A percentile compares a stretch with the other conserved stretches of the same genome.
phyloP scores from a whole-genome alignment of 345 rosid species.

The Lepidium didymum region DNA sequence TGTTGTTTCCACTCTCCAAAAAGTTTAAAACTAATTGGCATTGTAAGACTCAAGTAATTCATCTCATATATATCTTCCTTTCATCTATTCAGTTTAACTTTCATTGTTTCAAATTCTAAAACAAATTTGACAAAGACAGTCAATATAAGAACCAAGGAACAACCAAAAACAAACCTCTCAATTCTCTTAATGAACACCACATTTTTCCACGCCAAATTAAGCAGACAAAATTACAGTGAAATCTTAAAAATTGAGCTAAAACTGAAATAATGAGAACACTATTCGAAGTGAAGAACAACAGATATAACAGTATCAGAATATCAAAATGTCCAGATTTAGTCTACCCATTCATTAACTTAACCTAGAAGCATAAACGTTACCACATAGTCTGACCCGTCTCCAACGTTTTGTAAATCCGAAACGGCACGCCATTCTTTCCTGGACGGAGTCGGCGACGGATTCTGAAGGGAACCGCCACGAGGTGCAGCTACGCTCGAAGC shows the following conservation, averaged over 20 bases:
- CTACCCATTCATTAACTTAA: not conserved
- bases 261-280: not conserved
- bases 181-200: not conserved
- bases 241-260: too few relatives aligned
- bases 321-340: not conserved
- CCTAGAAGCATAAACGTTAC: constrained; percentile 10
- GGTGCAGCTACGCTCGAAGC: constrained; percentile 54
- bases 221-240: too few relatives aligned
- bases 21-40: not conserved
- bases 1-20: not conserved
- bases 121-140: not conserved
- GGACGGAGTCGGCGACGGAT: constrained; percentile 33
- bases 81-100: constrained; percentile 59
- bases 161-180: not conserved
- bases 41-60: not conserved
- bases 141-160: not conserved
- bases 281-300: not conserved
- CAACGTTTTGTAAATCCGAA: constrained; percentile 61
- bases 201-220: too few relatives aligned
- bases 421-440: constrained; percentile 96
- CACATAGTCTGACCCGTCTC: constrained; percentile 53
- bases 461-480: constrained; percentile 64
- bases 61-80: constrained; percentile 75
- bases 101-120: constrained; percentile 49
- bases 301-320: not conserved